Evolutionary conservation across 225 moss, liverwort and hornwort species (phyloP), one percentile per base, ranked within the genome.

Genomic region (Pleurozium schreberi): DNA sequence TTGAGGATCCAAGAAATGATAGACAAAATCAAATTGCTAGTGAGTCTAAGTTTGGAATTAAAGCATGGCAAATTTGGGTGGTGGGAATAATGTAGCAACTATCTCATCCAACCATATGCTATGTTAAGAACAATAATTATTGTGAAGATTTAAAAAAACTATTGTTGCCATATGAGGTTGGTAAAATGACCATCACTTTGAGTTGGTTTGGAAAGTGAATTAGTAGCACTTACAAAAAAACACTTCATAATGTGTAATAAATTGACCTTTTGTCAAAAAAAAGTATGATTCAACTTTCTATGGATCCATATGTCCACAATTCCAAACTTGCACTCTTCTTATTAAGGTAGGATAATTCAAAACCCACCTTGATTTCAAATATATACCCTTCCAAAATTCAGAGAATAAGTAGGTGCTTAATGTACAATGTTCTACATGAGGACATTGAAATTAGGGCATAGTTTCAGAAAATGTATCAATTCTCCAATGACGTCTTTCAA

Each of bases 331-430:
- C 31, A 49, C 5, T 19, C 10, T 47, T 71, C 4, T 1, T 74
- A 19, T 74, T 2, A 50, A 12, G 1, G 21, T 12, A 50, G 75
- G 8, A 20, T 76, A 8, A 52, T 76, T 49, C 12, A 3, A 76
- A 50, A 52, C 0, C 0, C 0, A 50, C 1, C 12, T 34, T 52
- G 18, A 34, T 52, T 75, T 13, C 33, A 34, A 12, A 12, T 43
- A 8, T 31, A 4, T 18, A 1, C 11, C 7, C 19, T 1, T 49
- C 1, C 3, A 19, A 74, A 75, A 21, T 50, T 4, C 0, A 18
- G 0, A 50, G 5, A 33, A 21, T 20, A 20, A 12, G 2, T 19
- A 49, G 21, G 33, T 50, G 21, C 20, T 75, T 34, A 20, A 50
- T 33, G 20, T 21, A 33, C 8, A 50, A 52, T 76, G 22, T 22